Evolutionary conservation across 495 filamentous ascomycete genomes (phyloP), one percentile per base, ranked within the genome.

Genomic region (Talaromyces borbonicus): DNA sequence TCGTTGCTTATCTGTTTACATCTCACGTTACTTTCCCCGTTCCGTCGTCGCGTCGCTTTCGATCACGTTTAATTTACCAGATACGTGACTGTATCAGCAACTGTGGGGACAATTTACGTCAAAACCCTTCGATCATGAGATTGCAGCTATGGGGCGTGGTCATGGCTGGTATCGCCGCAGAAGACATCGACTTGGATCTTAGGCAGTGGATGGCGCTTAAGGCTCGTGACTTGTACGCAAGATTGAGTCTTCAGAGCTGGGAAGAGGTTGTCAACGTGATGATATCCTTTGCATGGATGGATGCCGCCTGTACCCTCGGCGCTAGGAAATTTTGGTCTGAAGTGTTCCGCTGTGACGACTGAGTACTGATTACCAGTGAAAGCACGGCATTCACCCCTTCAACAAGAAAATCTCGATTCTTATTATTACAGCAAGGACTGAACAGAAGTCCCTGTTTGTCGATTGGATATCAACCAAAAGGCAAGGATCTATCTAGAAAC

Each of bases 211-310:
- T 46, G 43, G 43, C 30, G 1, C 18, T 35, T 9, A 27, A 24
- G 8, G 9, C 30, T 46, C 31, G 20, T 4, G 43, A 46, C 36
- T 19, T 46, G 6, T 46, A n/a, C 16, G 16, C 15, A n/a, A 25
- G 15, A 33, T n/a, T 46, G 29, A 11, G n/a, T 23, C 31, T 46
- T 7, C 15, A 25, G 36, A 12, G 29, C 8, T 46, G 30, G 43
- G 29, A 32, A 5, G 43, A 32, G 22, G 29, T 46, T 0, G 5
- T 31, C 16, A 18, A 33, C 8, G 27, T 46, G 6, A 33, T 46
- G 43, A 46, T 12, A 14, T 33, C 43, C 6, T 46, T 46, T 35
- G 43, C 31, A 20, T 46, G 43, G 43, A 36, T 46, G 43, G 43
- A 46, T 6, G 15, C 15, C 23, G 43, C 43, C 43, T 46, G 43